Evolutionary conservation across 1,139 yeast species (phyloP).

Genomic region (Taphrina deformans): DNA sequence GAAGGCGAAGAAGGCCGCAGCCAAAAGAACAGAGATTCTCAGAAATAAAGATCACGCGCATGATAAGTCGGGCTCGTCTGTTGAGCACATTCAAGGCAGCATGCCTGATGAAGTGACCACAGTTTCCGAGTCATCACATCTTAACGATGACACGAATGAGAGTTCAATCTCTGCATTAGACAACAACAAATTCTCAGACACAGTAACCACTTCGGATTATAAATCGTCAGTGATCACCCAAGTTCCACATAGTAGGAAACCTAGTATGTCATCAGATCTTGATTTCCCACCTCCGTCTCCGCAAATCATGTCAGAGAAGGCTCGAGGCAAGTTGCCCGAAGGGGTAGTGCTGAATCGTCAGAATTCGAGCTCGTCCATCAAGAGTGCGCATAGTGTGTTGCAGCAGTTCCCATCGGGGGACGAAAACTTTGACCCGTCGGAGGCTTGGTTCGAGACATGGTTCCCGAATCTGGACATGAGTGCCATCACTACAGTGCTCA

Average conservation of each 20-base stretch:
- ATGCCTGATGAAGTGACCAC: background rate
- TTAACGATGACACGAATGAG: background rate
- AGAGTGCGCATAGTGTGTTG: constrained; percentile 2
- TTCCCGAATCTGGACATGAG: constrained; percentile 36
- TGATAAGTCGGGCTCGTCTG: background rate
- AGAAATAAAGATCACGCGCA: background rate
- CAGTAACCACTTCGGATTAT: background rate
- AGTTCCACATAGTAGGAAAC: constrained; percentile 4
- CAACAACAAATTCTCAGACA: background rate
- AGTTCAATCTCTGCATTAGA: background rate
- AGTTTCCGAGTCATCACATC: background rate
- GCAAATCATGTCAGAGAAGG: constrained; percentile 61
- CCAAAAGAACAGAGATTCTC: constrained; percentile 19
- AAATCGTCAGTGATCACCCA: background rate
- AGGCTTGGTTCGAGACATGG: constrained; percentile 38
- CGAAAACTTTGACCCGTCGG: constrained; percentile 35
- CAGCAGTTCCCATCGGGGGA: constrained; percentile 4
- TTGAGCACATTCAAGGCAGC: background rate
- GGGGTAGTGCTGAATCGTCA: constrained; percentile 43
- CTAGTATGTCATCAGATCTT: constrained; percentile 3
- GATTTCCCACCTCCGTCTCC: constrained; percentile 46
- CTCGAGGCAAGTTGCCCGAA: constrained; percentile 59
- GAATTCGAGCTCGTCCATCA: constrained; percentile 13
- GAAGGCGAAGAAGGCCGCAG: constrained; percentile 16
- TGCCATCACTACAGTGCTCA: constrained; percentile 28